phyloP scores from a whole-genome alignment of 192 early-diverging fungal genomes.

The Nowakowskiella sp. region DNA sequence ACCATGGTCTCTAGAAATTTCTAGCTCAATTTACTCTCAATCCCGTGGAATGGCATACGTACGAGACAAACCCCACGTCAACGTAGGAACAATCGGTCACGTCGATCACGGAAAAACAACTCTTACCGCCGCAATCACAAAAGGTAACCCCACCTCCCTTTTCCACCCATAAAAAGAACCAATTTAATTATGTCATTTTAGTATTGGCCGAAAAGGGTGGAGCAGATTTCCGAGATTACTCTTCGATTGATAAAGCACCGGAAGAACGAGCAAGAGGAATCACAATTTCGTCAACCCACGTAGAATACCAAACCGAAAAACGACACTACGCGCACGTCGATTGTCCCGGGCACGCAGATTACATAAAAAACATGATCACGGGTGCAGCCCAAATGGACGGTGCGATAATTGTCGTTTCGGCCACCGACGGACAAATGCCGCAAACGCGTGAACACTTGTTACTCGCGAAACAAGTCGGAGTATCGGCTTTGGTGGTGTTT shows the following conservation, averaged over 20 bases:
- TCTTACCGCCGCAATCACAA: conserved; percentile 96
- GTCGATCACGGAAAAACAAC: conserved; percentile 99
- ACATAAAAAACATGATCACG: conserved; percentile 99
- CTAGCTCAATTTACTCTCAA: too few species aligned
- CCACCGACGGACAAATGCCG: conserved; percentile 97
- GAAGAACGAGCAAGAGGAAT: conserved; percentile 98
- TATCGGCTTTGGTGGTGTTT: conserved; percentile 87
- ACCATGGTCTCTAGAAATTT: too few species aligned
- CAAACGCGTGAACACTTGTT: conserved; percentile 98
- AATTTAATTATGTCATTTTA: not conserved
- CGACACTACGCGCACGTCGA: conserved; percentile 96
- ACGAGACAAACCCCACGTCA: conserved; percentile 92
- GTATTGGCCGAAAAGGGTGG: conserved; percentile 71
- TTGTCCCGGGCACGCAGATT: conserved; percentile 98
- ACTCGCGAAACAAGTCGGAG: conserved; percentile 91
- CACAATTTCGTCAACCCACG: conserved; percentile 93
- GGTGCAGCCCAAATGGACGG: conserved; percentile 96
- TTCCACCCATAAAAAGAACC: too few species aligned
- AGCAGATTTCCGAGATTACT: conserved; percentile 91
- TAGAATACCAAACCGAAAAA: conserved; percentile 86
- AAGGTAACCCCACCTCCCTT: too few species aligned
- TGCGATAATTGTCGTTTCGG: conserved; percentile 96
- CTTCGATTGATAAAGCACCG: conserved; percentile 96
- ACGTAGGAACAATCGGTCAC: conserved; percentile 98
- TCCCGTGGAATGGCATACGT: conserved; percentile 55